Evolutionary conservation across 1,284 basidiomycete genomes (phyloP).

Genomic region (Microbotryomycetes sp.): DNA sequence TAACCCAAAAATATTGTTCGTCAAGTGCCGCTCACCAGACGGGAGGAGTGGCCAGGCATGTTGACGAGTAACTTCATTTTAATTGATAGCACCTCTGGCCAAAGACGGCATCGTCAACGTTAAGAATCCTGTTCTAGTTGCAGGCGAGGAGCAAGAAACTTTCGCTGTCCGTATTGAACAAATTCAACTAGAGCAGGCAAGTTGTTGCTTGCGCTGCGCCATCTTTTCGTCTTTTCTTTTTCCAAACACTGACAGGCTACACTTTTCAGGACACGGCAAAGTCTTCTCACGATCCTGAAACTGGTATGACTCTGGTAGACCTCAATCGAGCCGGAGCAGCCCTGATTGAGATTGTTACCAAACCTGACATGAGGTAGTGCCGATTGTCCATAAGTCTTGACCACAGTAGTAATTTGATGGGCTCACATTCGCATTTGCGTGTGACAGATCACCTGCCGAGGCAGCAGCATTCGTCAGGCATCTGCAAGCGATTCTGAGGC

Average conservation of each 20-base stretch:
- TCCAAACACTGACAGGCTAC: too few species aligned
- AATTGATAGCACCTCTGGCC: slow-evolving; percentile 64
- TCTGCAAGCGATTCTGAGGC: slow-evolving; percentile 72
- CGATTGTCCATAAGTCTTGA: neutral
- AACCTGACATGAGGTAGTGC: slow-evolving; percentile 74
- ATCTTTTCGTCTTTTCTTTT: neutral
- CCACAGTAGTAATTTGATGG: neutral
- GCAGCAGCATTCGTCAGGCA: slow-evolving; percentile 81
- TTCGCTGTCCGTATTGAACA: slow-evolving; percentile 72
- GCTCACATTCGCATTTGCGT: too few species aligned
- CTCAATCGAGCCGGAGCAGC: slow-evolving; percentile 84
- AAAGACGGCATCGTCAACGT: slow-evolving; percentile 59
- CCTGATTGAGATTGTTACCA: slow-evolving; percentile 93
- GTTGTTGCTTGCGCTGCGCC: slow-evolving; percentile 24
- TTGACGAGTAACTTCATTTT: neutral
- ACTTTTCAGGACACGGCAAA: slow-evolving; percentile 86
- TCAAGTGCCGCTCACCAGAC: neutral
- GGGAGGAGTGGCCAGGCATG: neutral
- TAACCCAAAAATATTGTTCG: slow-evolving; percentile 86
- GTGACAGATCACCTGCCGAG: slow-evolving; percentile 72
- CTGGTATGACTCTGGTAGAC: slow-evolving; percentile 64
- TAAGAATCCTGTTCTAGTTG: too few species aligned
- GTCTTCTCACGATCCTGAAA: slow-evolving; percentile 59
- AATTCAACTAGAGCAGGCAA: slow-evolving; percentile 89
- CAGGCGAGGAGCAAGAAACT: slow-evolving; percentile 12